These are phyloP conservation scores for Ilex aquifolium DNA, from an alignment of 257 asterid species.

Conservation along the genomic window DNA sequence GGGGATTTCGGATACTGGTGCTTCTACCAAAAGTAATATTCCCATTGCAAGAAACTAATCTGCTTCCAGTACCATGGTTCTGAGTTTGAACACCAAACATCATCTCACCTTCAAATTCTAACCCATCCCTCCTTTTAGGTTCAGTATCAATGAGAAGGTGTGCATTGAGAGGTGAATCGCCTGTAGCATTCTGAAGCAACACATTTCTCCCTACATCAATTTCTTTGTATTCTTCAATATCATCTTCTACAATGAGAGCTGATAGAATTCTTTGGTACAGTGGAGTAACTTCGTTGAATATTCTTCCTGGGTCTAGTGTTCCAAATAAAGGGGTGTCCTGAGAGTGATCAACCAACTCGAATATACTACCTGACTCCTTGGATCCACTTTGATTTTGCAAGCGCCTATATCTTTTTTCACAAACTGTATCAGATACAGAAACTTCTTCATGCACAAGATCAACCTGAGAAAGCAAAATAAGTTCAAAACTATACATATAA, in stretches of 20 bases:
- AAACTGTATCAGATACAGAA: slow-evolving; percentile 31
- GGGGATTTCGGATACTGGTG: slow-evolving; percentile 17
- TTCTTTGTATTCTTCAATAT: slow-evolving; percentile 69
- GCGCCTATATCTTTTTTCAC: slow-evolving; percentile 36
- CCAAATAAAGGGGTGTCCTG: slow-evolving; percentile 41
- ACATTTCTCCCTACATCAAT: slow-evolving; percentile 53
- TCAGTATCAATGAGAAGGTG: slow-evolving; percentile 24
- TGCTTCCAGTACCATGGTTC: slow-evolving; percentile 43
- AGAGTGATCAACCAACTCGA: slow-evolving; percentile 44
- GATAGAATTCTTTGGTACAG: slow-evolving; percentile 88
- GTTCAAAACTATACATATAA: slow-evolving; percentile 12
- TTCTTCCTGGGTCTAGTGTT: slow-evolving; percentile 39
- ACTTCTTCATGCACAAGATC: slow-evolving; percentile 35
- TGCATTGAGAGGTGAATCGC: slow-evolving; percentile 42
- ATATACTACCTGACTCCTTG: slow-evolving; percentile 30
- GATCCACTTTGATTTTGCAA: slow-evolving; percentile 27
- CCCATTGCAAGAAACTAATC: no score
- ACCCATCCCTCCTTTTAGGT: slow-evolving; percentile 15
- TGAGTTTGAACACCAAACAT: slow-evolving; percentile 41
- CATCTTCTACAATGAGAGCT: slow-evolving; percentile 77
- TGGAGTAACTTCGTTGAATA: slow-evolving; percentile 43
- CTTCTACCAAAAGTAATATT: slow-evolving; percentile 15
- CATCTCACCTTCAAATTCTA: slow-evolving; percentile 45
- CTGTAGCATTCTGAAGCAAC: slow-evolving; percentile 18
- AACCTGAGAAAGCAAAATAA: slow-evolving; percentile 39